Evolutionary conservation across 371 early-diverging fungal species (phyloP).

Genomic region (Synchytrium microbalum): DNA sequence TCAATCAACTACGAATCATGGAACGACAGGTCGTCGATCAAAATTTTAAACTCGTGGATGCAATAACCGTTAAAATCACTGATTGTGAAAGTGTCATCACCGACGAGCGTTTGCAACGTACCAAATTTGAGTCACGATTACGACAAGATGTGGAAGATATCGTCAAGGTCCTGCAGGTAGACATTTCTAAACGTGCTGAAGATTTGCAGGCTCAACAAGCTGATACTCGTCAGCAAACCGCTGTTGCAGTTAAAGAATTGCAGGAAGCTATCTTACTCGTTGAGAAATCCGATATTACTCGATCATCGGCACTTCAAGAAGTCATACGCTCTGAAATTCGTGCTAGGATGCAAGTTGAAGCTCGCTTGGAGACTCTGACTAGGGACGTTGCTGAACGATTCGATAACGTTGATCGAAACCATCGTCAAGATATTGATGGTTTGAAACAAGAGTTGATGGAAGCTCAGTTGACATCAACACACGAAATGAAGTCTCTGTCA

Average conservation of each 20-base stretch:
- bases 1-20: slow-evolving; percentile 17
- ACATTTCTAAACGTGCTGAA: slow-evolving; percentile 11
- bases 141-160: slow-evolving; percentile 19
- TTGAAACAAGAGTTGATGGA: slow-evolving; percentile 16
- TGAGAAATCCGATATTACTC: slow-evolving; percentile 22
- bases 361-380: background rate
- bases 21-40: slow-evolving; percentile 18
- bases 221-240: slow-evolving; percentile 14
- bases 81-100: slow-evolving; percentile 12
- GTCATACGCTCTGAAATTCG: slow-evolving; percentile 36
- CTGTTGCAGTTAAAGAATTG: slow-evolving; percentile 18
- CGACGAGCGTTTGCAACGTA: slow-evolving; percentile 13
- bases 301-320: slow-evolving; percentile 24
- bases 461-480: too few species aligned
- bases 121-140: slow-evolving; percentile 15
- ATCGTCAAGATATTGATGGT: slow-evolving; percentile 8
- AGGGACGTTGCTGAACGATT: slow-evolving; percentile 5
- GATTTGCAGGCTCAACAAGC: slow-evolving; percentile 17
- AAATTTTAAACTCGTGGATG: slow-evolving; percentile 11
- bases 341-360: slow-evolving; percentile 15
- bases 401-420: slow-evolving; percentile 12
- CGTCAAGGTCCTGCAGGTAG: slow-evolving; percentile 18
- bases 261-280: slow-evolving; percentile 26
- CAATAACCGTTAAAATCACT: slow-evolving; percentile 14
- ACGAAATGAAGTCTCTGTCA: too few species aligned